phyloP scores from a whole-genome alignment of 139 green algal species.

The Tetradesmus obliquus region DNA sequence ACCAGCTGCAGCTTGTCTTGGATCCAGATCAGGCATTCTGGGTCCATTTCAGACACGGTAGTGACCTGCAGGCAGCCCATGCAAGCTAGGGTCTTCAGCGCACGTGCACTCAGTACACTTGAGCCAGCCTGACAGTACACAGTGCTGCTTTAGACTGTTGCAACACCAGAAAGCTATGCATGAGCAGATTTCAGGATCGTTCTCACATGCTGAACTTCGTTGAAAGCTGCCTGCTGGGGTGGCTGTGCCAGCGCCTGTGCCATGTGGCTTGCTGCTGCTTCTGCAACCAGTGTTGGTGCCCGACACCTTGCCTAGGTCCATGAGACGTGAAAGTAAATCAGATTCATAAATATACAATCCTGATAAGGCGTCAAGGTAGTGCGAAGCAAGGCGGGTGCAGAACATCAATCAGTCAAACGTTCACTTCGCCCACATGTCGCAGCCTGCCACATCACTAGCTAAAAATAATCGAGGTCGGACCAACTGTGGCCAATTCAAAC shows the following conservation, averaged over 20 bases:
- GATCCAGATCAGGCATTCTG: slow-evolving; percentile 64
- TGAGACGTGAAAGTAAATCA: background rate
- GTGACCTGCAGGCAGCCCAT: slow-evolving; percentile 15
- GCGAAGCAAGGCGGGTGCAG: background rate
- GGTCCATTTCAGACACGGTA: slow-evolving; percentile 33
- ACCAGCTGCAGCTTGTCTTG: slow-evolving; percentile 69
- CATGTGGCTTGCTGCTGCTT: slow-evolving; percentile 30
- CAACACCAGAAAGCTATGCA: background rate
- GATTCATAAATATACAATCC: background rate
- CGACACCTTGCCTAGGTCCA: background rate
- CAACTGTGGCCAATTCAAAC: too few species aligned
- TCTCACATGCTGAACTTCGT: background rate
- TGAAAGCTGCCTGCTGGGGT: background rate
- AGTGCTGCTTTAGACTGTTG: background rate
- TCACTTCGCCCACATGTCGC: background rate
- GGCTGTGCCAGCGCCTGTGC: background rate
- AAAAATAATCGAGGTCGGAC: too few species aligned
- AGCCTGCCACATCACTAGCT: background rate
- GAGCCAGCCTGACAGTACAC: background rate
- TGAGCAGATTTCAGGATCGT: background rate
- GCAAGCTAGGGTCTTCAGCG: background rate
- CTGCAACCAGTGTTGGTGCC: slow-evolving; percentile 23
- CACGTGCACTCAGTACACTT: background rate
- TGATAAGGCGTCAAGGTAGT: background rate
- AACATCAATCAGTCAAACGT: background rate